Evolutionary conservation across 257 asterid species (phyloP).

Genomic region (Solanum raphanifolium): DNA sequence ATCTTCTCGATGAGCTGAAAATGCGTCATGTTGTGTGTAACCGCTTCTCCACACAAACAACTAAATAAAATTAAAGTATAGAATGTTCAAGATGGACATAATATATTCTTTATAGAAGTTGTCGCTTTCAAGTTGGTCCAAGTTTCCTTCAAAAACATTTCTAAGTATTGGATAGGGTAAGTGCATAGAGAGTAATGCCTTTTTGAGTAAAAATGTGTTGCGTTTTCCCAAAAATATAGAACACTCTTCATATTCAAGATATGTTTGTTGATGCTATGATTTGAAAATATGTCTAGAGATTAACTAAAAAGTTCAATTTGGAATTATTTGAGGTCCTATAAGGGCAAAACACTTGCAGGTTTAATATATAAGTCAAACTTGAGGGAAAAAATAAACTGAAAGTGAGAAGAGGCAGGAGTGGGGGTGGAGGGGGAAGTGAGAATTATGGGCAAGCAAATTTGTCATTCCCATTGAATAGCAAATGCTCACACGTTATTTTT

Average conservation of each 20-base stretch:
- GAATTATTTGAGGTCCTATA: background rate
- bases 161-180: too few species aligned
- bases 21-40: background rate
- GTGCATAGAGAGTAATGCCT: background rate
- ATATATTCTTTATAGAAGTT: background rate
- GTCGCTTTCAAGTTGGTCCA: background rate
- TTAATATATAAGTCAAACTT: background rate
- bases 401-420: background rate
- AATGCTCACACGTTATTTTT: slow-evolving; percentile 5
- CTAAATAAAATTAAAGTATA: background rate
- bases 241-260: background rate
- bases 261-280: background rate
- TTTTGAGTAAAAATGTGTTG: background rate
- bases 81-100: background rate
- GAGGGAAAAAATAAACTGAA: background rate
- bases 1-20: background rate
- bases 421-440: background rate
- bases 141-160: background rate
- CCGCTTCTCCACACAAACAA: too few species aligned
- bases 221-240: background rate
- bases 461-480: slow-evolving; percentile 8
- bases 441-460: background rate
- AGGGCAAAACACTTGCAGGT: background rate
- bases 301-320: background rate
- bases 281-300: background rate